Percentiles rank a stretch among this genome's conserved stretches.
phyloP scores from a whole-genome alignment of 2,329 filamentous ascomycete species.

The Botrytis hyacinthi region DNA sequence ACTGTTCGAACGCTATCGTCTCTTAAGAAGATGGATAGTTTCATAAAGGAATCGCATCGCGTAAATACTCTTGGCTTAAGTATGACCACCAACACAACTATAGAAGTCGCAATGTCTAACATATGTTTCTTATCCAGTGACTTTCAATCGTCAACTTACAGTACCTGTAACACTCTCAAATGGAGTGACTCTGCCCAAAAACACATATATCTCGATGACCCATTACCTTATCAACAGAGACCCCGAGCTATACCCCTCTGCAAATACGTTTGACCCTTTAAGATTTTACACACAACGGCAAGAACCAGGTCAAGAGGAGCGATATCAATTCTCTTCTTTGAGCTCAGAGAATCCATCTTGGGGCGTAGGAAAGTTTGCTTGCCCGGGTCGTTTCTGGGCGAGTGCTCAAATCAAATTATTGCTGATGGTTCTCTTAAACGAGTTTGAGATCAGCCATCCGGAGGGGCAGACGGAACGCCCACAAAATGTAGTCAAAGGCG shows the following conservation, averaged over 20 bases:
- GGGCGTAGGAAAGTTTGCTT: conserved; percentile 33
- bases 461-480: conserved; percentile 59
- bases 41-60: neutral
- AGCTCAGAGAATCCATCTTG: neutral
- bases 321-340: conserved; percentile 34
- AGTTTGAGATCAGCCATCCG: conserved; percentile 42
- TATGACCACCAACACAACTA: neutral
- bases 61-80: neutral
- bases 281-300: conserved; percentile 32
- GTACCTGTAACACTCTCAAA: conserved; percentile 35
- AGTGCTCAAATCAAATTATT: conserved; percentile 38
- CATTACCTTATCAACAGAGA: conserved; percentile 17
- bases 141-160: conserved; percentile 24
- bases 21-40: neutral
- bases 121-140: neutral
- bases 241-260: neutral
- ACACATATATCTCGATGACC: conserved; percentile 27
- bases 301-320: conserved; percentile 31
- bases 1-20: neutral
- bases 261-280: conserved; percentile 30
- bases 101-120: neutral
- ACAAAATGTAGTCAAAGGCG: conserved; percentile 43
- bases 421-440: neutral
- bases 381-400: conserved; percentile 44
- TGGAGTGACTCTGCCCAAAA: conserved; percentile 37